These are phyloP conservation scores for Oenanthe sinensis DNA, from an alignment of 129 eudicot genomes.

Conservation along the genomic window DNA sequence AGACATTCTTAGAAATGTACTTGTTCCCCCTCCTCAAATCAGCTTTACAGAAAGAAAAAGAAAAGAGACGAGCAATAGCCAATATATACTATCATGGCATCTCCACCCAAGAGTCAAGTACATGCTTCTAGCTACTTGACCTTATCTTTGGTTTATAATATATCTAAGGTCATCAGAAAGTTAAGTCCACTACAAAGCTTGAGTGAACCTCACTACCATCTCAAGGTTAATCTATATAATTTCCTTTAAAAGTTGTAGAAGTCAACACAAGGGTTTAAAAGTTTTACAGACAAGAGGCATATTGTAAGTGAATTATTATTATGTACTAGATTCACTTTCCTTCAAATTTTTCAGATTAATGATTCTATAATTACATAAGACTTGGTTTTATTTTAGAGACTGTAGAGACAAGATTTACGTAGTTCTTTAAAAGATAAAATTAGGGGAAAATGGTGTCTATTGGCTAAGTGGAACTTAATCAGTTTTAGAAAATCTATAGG, in stretches of 20 bases:
- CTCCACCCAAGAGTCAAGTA: not conserved
- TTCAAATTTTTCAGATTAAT: not conserved
- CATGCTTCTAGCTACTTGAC: not conserved
- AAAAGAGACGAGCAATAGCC: not conserved
- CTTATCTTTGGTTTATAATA: not conserved
- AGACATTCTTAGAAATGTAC: not conserved
- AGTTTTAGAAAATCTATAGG: not conserved
- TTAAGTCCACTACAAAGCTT: not conserved
- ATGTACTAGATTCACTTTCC: not conserved
- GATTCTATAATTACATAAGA: not conserved
- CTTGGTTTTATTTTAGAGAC: not conserved
- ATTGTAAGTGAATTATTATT: not conserved
- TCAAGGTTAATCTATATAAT: not conserved
- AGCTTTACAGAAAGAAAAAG: not conserved
- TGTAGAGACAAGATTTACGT: not conserved
- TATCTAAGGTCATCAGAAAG: not conserved
- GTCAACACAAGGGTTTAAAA: not conserved
- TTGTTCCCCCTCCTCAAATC: conserved; percentile 1
- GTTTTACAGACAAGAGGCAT: not conserved
- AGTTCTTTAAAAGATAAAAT: too few species aligned
- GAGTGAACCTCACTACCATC: not conserved
- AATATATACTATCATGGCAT: not conserved
- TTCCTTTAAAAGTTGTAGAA: not conserved
- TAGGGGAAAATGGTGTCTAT: not conserved
- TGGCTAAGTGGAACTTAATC: not conserved